Percentiles rank a stretch among this genome's conserved stretches.
These are phyloP conservation scores for Amoebophrya sp. DNA, from an alignment of 169 alveolate species.

Conservation along the genomic window DNA sequence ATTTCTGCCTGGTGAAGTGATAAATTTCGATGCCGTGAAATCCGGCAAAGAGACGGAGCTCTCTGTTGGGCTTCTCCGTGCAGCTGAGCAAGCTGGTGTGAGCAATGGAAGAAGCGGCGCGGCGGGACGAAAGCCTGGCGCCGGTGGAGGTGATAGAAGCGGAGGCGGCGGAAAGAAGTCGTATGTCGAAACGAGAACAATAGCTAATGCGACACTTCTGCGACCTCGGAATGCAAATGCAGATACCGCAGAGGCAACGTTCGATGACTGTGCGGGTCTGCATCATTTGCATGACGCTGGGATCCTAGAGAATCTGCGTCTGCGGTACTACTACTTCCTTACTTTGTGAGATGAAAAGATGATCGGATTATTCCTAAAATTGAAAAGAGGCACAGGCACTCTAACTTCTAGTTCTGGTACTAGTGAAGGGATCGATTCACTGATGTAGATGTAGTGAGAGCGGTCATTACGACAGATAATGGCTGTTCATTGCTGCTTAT, in stretches of 20 bases:
- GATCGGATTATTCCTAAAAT: no score
- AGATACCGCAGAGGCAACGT: background rate
- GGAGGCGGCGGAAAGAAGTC: background rate
- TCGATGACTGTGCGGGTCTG: background rate
- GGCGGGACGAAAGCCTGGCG: no score
- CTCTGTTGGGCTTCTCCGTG: no score
- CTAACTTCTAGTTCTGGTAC: no score
- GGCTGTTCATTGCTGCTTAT: no score
- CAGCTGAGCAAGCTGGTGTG: no score
- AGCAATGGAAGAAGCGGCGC: no score
- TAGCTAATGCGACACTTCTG: background rate
- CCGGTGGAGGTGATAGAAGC: background rate
- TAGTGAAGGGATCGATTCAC: no score
- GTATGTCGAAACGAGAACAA: background rate
- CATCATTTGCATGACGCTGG: background rate
- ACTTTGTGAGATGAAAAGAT: no score
- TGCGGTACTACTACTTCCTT: background rate
- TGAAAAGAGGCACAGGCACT: no score
- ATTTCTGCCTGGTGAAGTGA: background rate
- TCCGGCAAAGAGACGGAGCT: background rate
- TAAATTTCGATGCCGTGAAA: background rate
- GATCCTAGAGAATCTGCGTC: background rate
- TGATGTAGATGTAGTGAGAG: no score
- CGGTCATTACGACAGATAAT: no score
- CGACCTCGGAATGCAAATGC: background rate